phyloP scores from a whole-genome alignment of 2,329 filamentous ascomycete genomes.

The Sarocladiaceae sp. region DNA sequence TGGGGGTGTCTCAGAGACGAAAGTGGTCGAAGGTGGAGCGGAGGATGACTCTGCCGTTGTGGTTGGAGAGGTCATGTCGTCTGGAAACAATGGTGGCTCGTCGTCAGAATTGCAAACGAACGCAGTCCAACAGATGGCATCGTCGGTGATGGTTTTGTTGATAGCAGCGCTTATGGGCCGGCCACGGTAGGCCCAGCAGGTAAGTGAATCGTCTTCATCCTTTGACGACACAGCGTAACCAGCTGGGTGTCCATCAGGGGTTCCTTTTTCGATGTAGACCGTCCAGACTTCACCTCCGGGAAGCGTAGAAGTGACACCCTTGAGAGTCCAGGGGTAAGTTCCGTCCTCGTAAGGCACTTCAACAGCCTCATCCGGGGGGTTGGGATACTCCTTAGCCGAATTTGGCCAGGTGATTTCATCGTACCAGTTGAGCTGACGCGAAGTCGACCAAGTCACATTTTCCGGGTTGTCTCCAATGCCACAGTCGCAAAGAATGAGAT shows the following conservation, averaged over 20 bases:
- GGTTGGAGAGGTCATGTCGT: conserved; percentile 30
- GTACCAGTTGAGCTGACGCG: conserved; percentile 41
- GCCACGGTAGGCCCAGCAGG: conserved; percentile 38
- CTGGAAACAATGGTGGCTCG: conserved; percentile 27
- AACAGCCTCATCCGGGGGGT: conserved; percentile 32
- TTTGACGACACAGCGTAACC: conserved; percentile 36
- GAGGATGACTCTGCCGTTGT: conserved; percentile 28
- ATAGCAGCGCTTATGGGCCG: conserved; percentile 32
- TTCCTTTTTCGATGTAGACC: conserved; percentile 36
- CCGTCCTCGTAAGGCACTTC: conserved; percentile 34
- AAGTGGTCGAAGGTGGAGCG: conserved; percentile 27
- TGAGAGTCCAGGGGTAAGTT: conserved; percentile 33
- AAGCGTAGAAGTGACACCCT: conserved; percentile 32
- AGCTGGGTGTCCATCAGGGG: conserved; percentile 34
- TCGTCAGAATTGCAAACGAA: conserved; percentile 37
- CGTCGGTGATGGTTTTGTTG: conserved; percentile 32
- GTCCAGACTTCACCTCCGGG: conserved; percentile 36
- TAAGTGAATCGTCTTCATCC: conserved; percentile 33
- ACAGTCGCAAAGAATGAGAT: conserved; percentile 37
- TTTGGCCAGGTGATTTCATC: conserved; percentile 31
- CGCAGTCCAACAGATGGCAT: conserved; percentile 35
- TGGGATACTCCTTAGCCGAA: conserved; percentile 28
- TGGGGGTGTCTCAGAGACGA: conserved; percentile 22
- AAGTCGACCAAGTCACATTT: conserved; percentile 36
- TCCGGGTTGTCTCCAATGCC: conserved; percentile 37